Evolutionary conservation across 768 basidiomycete species (phyloP), one percentile per base, ranked within the genome.

Genomic region (Amanita rimosa): DNA sequence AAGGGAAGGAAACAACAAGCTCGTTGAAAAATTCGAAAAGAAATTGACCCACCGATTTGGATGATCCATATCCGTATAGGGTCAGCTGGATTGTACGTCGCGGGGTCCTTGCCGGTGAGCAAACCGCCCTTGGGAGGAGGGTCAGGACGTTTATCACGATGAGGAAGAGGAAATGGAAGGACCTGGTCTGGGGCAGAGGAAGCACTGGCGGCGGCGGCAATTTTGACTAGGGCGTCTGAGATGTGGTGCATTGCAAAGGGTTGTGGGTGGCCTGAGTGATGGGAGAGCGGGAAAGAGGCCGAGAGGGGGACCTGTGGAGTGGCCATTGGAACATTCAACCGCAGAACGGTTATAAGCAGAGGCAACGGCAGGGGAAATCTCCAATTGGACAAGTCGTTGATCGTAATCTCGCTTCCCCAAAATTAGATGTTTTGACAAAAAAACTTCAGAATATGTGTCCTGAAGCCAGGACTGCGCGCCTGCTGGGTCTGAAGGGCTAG

Each of bases 41-140:
- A 27, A 9, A 27, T 8, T 10, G 9, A 60, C 78, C 52, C 53
- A 85, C 87, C 82, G 42, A 85, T 73, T 77, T 88, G 84, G 42
- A 88, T 74, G 50, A 85, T 82, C 83, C 83, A 88, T 60, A 87
- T 58, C 13, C 81, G 69, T 53, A 93, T 58, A 6, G 92, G 90
- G 60, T 92, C 88, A 1, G 62, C 50, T 1, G 27, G 71, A 54
- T 85, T 83, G 64, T 81, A 79, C 2, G 65, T 63, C 0, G 81
- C 70, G 0, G 90, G 91, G 57, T 93, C 79, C 45, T 78, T 72
- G 0, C 90, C 90, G 38, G 70, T 78, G 48, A 94, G 62, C 24
- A 94, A 65, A 6, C 87, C 88, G 16, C 85, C 85, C 83, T 89
- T 9, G 1, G 27, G 6, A 29, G 7, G 16, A 48, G 27, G 14